A percentile compares a stretch with the other conserved stretches of the same genome.
Conservation (phyloP, 805 yeast species). For the Metschnikowia lochheadii region DNA sequence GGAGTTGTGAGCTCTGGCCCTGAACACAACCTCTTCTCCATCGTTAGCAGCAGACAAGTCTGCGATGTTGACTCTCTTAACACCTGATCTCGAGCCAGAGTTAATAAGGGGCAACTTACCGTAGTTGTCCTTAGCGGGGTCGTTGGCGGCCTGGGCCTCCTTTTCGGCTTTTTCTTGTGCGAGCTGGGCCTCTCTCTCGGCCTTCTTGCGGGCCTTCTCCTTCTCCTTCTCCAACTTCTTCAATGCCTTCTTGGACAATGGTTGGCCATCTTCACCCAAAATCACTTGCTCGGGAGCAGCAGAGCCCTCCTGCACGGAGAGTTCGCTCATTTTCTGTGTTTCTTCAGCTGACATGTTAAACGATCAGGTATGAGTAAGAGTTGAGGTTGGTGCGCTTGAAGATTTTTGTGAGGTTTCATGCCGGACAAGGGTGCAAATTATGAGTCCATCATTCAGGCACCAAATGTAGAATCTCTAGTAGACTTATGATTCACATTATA, state of each 20-base stretch:
- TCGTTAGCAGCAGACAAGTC: conserved; percentile 58
- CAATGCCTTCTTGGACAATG: conserved; percentile 87
- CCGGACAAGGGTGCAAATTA: conserved; percentile 4
- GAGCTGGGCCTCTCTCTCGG: conserved; percentile 83
- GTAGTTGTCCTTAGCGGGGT: conserved; percentile 81
- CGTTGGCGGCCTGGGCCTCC: conserved; percentile 65
- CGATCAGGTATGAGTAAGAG: conserved; percentile 1
- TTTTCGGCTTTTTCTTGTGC: conserved; percentile 84
- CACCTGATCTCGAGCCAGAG: conserved; percentile 65
- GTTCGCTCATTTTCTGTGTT: conserved; percentile 15
- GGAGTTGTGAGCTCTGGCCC: conserved; percentile 91
- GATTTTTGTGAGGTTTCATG: conserved; percentile 1
- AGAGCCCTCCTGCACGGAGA: conserved; percentile 15
- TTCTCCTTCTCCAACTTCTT: conserved; percentile 91
- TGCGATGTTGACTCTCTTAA: conserved; percentile 54
- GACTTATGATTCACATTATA: too few species aligned
- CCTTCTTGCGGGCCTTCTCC: conserved; percentile 90
- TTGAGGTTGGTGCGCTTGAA: conserved; percentile 2
- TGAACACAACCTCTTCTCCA: conserved; percentile 74
- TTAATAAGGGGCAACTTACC: conserved; percentile 88
- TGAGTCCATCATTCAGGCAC: background rate
- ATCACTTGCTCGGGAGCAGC: conserved; percentile 25
- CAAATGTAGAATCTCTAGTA: too few species aligned
- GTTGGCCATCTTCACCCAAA: conserved; percentile 74
- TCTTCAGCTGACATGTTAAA: conserved; percentile 17